Base-by-base conservation (phyloP, 257 asterid genomes). In the Catharanthus roseus region DNA sequence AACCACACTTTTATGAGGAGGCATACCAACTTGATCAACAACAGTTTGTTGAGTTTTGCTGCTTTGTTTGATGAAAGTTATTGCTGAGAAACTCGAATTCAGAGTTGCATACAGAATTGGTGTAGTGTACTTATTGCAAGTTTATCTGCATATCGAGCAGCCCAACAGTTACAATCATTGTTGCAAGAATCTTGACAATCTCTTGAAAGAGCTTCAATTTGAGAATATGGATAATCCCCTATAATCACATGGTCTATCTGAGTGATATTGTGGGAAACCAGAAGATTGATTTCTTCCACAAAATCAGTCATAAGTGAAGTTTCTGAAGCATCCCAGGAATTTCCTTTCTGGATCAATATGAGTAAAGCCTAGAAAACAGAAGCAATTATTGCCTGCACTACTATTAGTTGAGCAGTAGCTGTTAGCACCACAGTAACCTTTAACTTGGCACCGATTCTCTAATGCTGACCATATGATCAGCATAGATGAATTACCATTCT, bases 311-410 rank as follows among this genome's bases (percentile, higher is more conserved):
- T 63, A 47, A 24, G 69, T 70, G 23, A 74, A 74, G 67, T 70
- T 66, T 41, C 79, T 47, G 38, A 57, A 69, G 50, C 77, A 74
- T 57, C 78, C 77, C 50, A 76, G 70, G 31, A 70, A 66, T 42
- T 18, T 70, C 42, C 64, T 72, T 49, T 47, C 65, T 10, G 51
- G 31, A 68, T 74, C 67, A 38, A 61, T 34, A 55, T 54, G 67
- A 28, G 45, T 26, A 47, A 72, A 65, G 15, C 82, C 82, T 18
- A 74, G 82, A 42, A 78, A 72, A 63, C 82, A 78, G 65, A 56
- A 53, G 33, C 82, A 78, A 49, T 68, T 72, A 28, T 67, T 53
- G 4, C 44, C 66, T 23, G 8, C 23, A 21, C 39, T 66, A 36
- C 65, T 57, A 60, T 26, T 68, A 24, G 28, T 38, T 9, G 71